Evolutionary conservation across 768 basidiomycete genomes (phyloP), one percentile per base, ranked within the genome.

Genomic region (Mycena venus): DNA sequence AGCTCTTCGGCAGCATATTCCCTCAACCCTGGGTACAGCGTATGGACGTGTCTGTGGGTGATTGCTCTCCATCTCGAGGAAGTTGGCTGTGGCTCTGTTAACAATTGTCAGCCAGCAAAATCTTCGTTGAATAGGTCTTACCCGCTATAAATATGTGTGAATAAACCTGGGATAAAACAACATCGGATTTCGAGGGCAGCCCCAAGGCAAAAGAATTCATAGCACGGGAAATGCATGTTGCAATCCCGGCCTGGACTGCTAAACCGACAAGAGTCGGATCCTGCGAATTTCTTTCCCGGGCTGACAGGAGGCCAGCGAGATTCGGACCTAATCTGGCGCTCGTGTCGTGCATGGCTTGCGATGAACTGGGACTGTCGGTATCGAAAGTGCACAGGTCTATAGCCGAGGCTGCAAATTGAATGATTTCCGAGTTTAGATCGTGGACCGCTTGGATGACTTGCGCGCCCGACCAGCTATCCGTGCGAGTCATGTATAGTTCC

Each of bases 191-290:
- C 23, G 92, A 86, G 29, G 93, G 92, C 70, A 93, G 91, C 8
- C 94, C 94, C 72, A 95, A 88, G 79, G 93, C 94, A 80, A 95
- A 95, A 0, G 90, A 87, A 11, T 91, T 89, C 61, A 95, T 84
- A 4, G 93, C 91, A 19, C 92, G 88, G 9, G 92, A 89, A 38
- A 93, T 88, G 78, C 92, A 93, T 49, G 90, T 89, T 11, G 91
- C 86, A 63, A 94, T 86, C 73, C 91, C 93, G 34, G 92, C 92
- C 79, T 95, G 94, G 34, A 95, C 80, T 9, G 92, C 94, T 40
- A 95, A 88, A 79, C 94, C 94, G 31, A 95, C 93, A 14, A 95
- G 86, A 63, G 93, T 91, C 23, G 94, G 92, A 80, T 95, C 94
- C 58, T 92, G 93, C 17, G 91, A 88, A 80, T 95, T 68, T 49